phyloP scores from a whole-genome alignment of 139 green algal genomes.

The Yamagishiella unicocca region DNA sequence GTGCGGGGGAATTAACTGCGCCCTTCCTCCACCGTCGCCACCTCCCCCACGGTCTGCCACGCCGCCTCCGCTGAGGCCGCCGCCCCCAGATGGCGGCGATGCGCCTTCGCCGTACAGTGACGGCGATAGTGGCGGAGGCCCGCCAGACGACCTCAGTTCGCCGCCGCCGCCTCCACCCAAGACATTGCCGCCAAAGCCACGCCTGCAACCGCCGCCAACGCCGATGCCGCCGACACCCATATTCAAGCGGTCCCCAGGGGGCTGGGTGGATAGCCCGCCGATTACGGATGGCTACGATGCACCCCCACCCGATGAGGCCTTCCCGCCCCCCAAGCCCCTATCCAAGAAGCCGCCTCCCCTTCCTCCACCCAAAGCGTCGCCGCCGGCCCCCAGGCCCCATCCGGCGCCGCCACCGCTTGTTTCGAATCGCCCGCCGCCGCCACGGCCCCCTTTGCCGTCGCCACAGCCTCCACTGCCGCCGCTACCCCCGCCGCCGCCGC shows the following conservation, averaged over 20 bases:
- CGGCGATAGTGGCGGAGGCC: too few relatives aligned
- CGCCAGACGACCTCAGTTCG: too few relatives aligned
- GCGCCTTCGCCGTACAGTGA: not conserved
- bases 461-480: not conserved
- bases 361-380: not conserved
- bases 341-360: not conserved
- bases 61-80: not conserved
- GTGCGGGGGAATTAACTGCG: constrained; percentile 12
- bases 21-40: not conserved
- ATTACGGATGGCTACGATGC: too few relatives aligned
- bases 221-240: not conserved
- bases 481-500: not conserved
- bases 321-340: not conserved
- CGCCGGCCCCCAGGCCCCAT: not conserved
- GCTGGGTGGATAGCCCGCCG: too few relatives aligned
- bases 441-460: not conserved
- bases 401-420: not conserved
- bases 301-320: not conserved
- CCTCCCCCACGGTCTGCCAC: not conserved
- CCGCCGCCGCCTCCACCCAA: not conserved
- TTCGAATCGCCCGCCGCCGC: not conserved
- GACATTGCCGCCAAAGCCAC: not conserved
- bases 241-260: too few relatives aligned
- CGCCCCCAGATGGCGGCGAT: not conserved
- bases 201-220: not conserved